Evolutionary conservation across 1,284 basidiomycete species (phyloP), one percentile per base, ranked within the genome.

Genomic region (Schizophyllum amplum): DNA sequence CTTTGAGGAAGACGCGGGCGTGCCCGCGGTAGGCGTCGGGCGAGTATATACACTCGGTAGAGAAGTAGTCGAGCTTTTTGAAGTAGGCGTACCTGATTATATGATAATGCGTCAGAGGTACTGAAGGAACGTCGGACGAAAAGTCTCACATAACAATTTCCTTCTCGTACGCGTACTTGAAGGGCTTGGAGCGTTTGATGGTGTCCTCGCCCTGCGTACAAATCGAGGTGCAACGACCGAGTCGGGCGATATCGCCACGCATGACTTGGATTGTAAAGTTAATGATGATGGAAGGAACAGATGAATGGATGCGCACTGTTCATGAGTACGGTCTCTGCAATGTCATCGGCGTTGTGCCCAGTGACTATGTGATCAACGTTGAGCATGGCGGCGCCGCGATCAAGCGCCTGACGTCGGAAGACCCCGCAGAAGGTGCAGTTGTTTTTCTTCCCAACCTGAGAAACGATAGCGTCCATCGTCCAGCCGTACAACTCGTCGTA

Each of bases 341-440:
- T 95, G 71, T 99, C 96, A 66, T 99, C 96, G 27, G 96, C 96
- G 68, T 99, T 99, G 72, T 99, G 96, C 0, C 96, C 96, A 0
- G 96, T 99, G 1, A 99, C 95, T 60, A 99, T 98, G 68, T 99
- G 97, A 65, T 98, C 94, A 6, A 99, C 94, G 25, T 85, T 80
- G 27, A 99, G 75, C 66, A 87, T 83, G 1, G 90, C 84, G 1
- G 96, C 97, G 0, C 96, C 96, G 58, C 96, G 80, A 72, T 99
- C 96, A 17, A 99, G 80, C 2, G 97, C 96, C 71, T 99, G 97
- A 46, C 96, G 78, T 53, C 96, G 79, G 68, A 99, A 99, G 2
- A 99, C 96, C 23, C 96, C 96, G 68, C 96, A 99, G 70, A 98
- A 99, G 0, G 96, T 99, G 71, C 96, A 99, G 67, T 99, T 99